These are phyloP conservation scores for Ophiocordyceps camponoti-rufipedis DNA, from an alignment of 2,329 filamentous ascomycete genomes.

Conservation along the genomic window DNA sequence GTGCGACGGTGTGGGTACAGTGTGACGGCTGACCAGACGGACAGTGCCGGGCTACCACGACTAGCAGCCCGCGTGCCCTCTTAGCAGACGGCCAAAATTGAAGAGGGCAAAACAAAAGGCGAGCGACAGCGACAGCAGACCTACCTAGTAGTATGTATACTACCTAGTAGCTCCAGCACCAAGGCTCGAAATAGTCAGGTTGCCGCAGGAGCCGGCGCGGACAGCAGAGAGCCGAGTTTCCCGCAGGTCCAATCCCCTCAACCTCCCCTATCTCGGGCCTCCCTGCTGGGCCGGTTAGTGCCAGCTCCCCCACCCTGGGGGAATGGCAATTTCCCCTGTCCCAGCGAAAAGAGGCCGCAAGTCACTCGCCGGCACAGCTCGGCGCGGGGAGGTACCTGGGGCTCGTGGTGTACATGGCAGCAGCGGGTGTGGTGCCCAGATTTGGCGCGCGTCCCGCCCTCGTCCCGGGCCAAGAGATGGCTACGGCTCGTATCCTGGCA, in stretches of 20 bases:
- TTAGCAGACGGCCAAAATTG: no score
- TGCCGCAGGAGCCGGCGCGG: no score
- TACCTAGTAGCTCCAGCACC: no score
- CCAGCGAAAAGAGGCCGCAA: background rate
- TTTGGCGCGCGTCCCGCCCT: conserved; percentile 1
- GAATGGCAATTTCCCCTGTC: conserved; percentile 1
- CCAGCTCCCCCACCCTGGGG: background rate
- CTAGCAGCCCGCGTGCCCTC: no score
- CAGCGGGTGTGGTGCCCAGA: conserved; percentile 1
- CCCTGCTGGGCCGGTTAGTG: background rate
- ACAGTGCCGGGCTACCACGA: no score
- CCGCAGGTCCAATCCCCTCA: no score
- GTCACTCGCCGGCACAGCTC: background rate
- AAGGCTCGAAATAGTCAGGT: no score
- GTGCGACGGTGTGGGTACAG: background rate
- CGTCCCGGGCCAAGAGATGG: background rate
- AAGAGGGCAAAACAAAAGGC: no score
- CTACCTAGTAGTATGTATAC: no score
- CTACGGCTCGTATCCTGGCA: no score
- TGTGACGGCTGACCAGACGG: background rate
- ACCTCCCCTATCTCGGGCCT: background rate
- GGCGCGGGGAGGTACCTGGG: background rate
- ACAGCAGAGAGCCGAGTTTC: no score
- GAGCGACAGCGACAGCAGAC: no score
- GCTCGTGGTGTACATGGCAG: background rate